phyloP scores from a whole-genome alignment of 106 monocot genomes.

The Posidonia australis region DNA sequence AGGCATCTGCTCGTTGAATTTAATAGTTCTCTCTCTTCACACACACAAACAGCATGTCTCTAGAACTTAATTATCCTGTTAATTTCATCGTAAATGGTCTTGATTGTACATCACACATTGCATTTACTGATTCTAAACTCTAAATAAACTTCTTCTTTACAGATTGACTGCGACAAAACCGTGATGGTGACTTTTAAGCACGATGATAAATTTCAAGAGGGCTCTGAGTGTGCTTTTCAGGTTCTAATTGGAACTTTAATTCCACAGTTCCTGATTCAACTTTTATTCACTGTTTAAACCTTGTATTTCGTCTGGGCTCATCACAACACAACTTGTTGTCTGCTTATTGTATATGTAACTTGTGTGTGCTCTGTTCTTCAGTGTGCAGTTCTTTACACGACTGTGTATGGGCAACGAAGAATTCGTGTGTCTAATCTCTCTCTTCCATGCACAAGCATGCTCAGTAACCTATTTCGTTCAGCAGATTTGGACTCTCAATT shows the following conservation, averaged over 20 bases:
- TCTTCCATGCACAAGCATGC: slow-evolving; percentile 83
- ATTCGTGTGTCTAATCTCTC: slow-evolving; percentile 86
- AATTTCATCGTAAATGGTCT: too few species aligned
- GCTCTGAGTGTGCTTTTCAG: slow-evolving; percentile 85
- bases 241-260: slow-evolving; percentile 21
- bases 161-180: slow-evolving; percentile 98
- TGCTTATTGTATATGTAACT: not conserved
- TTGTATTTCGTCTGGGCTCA: not conserved
- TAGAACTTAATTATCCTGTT: too few species aligned
- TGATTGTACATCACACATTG: too few species aligned
- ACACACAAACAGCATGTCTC: too few species aligned
- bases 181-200: slow-evolving; percentile 99
- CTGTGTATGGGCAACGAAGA: slow-evolving; percentile 96
- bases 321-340: not conserved
- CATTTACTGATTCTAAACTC: not conserved
- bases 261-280: not conserved
- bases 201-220: slow-evolving; percentile 97
- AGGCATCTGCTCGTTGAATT: too few species aligned
- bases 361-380: slow-evolving; percentile 20
- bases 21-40: too few species aligned
- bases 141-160: slow-evolving; percentile 2
- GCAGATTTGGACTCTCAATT: slow-evolving; percentile 93
- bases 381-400: slow-evolving; percentile 97
- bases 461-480: slow-evolving; percentile 77
- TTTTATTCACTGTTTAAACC: not conserved